Percentiles rank a stretch among this genome's conserved stretches.
Conservation (phyloP, 2,329 filamentous ascomycete genomes). For the Beauveria australis region DNA sequence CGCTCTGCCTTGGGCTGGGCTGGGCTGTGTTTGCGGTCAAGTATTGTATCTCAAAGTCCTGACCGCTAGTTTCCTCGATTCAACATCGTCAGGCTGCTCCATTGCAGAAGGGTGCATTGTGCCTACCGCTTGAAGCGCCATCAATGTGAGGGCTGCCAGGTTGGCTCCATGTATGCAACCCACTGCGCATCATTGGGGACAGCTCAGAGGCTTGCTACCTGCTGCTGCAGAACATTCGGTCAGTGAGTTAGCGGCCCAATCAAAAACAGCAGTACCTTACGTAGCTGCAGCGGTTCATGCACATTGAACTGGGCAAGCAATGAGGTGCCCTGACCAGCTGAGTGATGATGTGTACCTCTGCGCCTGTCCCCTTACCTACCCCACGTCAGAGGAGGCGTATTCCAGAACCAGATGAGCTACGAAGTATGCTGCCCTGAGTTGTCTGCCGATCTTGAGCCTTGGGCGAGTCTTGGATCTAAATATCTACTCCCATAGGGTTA, state of each 20-base stretch:
- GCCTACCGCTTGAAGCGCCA: slow-evolving; percentile 10
- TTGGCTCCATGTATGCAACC: slow-evolving; percentile 1
- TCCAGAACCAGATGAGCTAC: not conserved
- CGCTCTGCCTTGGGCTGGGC: slow-evolving; percentile 5
- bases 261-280: not conserved
- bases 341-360: not conserved
- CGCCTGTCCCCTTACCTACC: not conserved
- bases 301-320: not conserved
- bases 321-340: not conserved
- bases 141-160: not conserved
- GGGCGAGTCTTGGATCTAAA: not conserved
- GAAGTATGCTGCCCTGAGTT: not conserved
- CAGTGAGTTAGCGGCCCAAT: slow-evolving; percentile 6
- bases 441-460: not conserved
- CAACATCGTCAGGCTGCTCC: not conserved
- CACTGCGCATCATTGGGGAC: not conserved
- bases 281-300: slow-evolving; percentile 9
- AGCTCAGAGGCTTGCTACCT: not conserved
- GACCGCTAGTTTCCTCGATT: slow-evolving; percentile 7
- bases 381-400: not conserved
- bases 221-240: slow-evolving; percentile 10
- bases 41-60: not conserved
- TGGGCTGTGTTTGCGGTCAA: slow-evolving; percentile 2
- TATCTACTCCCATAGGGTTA: not conserved
- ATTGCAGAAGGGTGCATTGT: not conserved